Evolutionary conservation across 129 eudicot genomes (phyloP).

Genomic region (Glebionis coronaria): DNA sequence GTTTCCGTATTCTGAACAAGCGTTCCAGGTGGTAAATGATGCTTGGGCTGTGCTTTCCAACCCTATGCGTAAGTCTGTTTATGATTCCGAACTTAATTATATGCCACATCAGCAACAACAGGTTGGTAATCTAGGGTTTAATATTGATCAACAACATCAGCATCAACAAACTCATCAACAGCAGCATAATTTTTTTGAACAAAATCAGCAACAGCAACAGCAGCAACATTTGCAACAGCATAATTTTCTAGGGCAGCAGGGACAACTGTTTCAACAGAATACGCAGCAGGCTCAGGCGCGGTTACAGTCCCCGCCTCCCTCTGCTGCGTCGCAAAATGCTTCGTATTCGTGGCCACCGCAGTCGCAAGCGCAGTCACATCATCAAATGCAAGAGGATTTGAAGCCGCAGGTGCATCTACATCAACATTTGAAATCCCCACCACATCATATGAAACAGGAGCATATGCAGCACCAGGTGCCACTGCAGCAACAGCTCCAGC

Average conservation of each 20-base stretch:
- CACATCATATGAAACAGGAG: not conserved
- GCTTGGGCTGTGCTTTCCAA: slow-evolving; percentile 74
- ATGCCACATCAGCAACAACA: slow-evolving; percentile 29
- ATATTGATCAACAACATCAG: slow-evolving; percentile 31
- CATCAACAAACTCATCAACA: slow-evolving; percentile 30
- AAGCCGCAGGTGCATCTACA: not conserved
- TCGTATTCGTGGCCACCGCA: not conserved
- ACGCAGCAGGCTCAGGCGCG: not conserved
- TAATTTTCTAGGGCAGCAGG: slow-evolving; percentile 24
- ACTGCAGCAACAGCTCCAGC: not conserved
- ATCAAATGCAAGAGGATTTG: slow-evolving; percentile 2
- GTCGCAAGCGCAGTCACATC: not conserved
- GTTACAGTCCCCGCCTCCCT: not conserved
- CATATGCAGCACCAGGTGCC: slow-evolving; percentile 7
- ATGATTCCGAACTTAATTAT: slow-evolving; percentile 51
- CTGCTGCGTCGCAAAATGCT: not conserved
- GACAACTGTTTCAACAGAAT: slow-evolving; percentile 28
- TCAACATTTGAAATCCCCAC: not conserved
- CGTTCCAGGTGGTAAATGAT: slow-evolving; percentile 60
- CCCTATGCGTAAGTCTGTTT: slow-evolving; percentile 56
- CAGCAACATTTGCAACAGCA: slow-evolving; percentile 30
- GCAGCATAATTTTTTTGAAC: slow-evolving; percentile 27
- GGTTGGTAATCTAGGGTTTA: slow-evolving; percentile 32
- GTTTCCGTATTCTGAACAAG: slow-evolving; percentile 68
- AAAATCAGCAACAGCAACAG: slow-evolving; percentile 29